A percentile compares a stretch with the other conserved stretches of the same genome.
Evolutionary conservation across 225 moss, liverwort and hornwort species (phyloP).

Genomic region (Anthoceros angustus): DNA sequence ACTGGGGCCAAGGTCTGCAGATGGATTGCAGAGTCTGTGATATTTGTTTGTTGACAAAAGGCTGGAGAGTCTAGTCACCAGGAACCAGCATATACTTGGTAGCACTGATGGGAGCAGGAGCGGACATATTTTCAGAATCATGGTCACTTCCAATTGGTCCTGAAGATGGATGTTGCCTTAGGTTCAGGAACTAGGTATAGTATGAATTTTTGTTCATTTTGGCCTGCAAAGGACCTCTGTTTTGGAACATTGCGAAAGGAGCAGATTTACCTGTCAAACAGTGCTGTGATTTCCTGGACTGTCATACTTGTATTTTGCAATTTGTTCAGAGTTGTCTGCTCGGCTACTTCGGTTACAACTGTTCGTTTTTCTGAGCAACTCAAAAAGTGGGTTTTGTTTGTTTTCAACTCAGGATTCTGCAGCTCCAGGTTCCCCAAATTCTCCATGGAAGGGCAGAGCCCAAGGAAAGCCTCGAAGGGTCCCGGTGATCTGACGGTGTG

Average conservation of each 20-base stretch:
- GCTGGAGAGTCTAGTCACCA: no score
- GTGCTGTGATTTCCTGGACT: neutral
- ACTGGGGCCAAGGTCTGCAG: no score
- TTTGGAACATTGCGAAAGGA: neutral
- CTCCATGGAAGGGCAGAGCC: slow-evolving; percentile 34
- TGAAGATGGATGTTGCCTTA: neutral
- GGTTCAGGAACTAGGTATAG: neutral
- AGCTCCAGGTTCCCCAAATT: slow-evolving; percentile 40
- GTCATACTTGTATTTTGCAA: neutral
- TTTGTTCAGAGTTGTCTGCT: neutral
- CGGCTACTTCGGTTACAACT: neutral
- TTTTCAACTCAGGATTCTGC: slow-evolving; percentile 21
- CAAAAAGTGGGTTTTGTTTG: neutral
- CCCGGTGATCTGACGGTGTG: slow-evolving; percentile 36
- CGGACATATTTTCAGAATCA: neutral
- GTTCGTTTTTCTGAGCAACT: neutral
- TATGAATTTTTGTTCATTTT: neutral
- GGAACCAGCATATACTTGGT: no score
- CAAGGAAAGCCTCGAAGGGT: slow-evolving; percentile 34
- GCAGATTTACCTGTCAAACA: neutral
- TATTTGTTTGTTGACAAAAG: no score
- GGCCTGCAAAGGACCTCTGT: neutral
- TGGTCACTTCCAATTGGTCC: neutral
- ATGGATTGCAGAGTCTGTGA: no score
- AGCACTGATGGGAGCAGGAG: no score